A percentile compares a stretch with the other conserved stretches of the same genome.
Evolutionary conservation across 2,329 filamentous ascomycete species (phyloP).

Genomic region (Aspergillus aculeatus): DNA sequence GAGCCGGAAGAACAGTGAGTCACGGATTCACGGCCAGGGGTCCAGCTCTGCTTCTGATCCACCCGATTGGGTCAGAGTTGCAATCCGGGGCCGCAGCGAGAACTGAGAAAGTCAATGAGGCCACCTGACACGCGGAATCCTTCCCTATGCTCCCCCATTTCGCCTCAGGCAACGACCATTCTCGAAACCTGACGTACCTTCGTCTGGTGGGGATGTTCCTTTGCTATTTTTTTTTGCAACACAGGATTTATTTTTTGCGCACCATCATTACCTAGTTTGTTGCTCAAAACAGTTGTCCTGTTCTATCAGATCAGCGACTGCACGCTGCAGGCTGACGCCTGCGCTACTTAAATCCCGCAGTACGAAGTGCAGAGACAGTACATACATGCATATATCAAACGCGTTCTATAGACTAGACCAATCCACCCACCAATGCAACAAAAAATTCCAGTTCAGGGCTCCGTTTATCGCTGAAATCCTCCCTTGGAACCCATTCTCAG

Average conservation of each 20-base stretch:
- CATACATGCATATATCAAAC: neutral
- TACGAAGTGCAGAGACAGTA: neutral
- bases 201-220: neutral
- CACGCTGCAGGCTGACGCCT: neutral
- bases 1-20: constrained; percentile 12
- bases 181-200: constrained; percentile 13
- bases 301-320: neutral
- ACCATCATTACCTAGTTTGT: neutral
- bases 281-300: neutral
- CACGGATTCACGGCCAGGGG: constrained; percentile 7
- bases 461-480: neutral
- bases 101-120: constrained; percentile 2
- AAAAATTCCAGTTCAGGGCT: neutral
- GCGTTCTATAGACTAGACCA: neutral
- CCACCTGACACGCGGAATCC: constrained; percentile 16
- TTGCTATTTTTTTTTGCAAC: constrained; percentile 1
- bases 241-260: neutral
- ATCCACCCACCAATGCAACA: neutral
- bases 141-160: neutral
- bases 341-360: neutral
- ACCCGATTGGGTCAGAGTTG: constrained; percentile 17
- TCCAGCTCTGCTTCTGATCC: neutral
- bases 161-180: constrained; percentile 15
- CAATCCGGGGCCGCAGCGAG: constrained; percentile 15
- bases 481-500: neutral